Base-by-base conservation (phyloP, 2,329 filamentous ascomycete species). In the Bipolaris zeicola region DNA sequence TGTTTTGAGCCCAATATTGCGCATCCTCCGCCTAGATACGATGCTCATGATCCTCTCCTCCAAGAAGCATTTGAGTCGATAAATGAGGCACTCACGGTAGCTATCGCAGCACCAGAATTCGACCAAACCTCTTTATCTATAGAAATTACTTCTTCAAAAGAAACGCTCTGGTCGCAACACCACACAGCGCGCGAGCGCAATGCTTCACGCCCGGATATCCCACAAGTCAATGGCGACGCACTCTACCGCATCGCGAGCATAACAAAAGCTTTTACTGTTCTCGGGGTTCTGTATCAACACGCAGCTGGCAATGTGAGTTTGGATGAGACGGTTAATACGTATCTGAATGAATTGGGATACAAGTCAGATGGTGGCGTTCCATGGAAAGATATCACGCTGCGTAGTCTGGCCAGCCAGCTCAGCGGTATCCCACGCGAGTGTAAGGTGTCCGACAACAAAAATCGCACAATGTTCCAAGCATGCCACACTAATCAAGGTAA, bases 301-400 rank as follows among this genome's bases (percentile, higher is more conserved):
- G 68, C 63, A 16, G 66, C 70, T 1, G 70, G 71, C 0, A 74
- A 74, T n/a, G 43, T 76, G 49, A 74, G 69, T 33, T 54, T 76
- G n/a, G 73, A 76, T 51, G 69, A 70, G 10, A 55, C 72, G 0
- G 63, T 77, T 8, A 61, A 71, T 16, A 72, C 66, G 20, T 76
- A 76, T 54, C 63, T 77, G 10, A 47, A 57, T 6, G 72, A 74
- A 51, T 50, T 77, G 38, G 62, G 58, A 18, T 68, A 65, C 4
- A 55, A 67, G 24, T 68, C 73, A 37, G 57, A 66, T 2, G 72
- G 71, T 1, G 71, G 60, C 1, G 64, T 76, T 34, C 69, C 70
- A 3, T 80, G 76, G 76, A 74, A 77, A 26, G 74, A 78, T 47
- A 78, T 79, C 48, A 79, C 78, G 1, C 61, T 80, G 50, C 70